Conservation (phyloP, 2,329 filamentous ascomycete species). For the Paraconiothyrium sp. region DNA sequence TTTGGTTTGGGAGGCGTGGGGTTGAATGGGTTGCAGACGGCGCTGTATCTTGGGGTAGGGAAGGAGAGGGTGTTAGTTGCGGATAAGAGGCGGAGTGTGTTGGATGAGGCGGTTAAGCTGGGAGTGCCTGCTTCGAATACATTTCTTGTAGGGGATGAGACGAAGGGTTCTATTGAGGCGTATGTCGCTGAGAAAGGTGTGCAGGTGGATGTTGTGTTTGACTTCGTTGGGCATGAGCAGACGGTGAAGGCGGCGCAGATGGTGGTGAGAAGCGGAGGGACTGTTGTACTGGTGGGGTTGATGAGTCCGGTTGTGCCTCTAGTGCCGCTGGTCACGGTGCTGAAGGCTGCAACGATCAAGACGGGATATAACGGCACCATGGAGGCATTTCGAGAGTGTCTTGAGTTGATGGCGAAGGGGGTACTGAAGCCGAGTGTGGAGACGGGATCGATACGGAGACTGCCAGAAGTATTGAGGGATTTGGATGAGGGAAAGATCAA, state of each 20-base stretch:
- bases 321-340: neutral
- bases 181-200: neutral
- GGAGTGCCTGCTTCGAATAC: neutral
- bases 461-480: constrained; percentile 1
- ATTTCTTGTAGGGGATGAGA: neutral
- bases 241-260: neutral
- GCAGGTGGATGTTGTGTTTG: neutral
- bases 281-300: constrained; percentile 1
- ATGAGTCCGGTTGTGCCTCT: neutral
- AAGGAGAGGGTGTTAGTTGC: neutral
- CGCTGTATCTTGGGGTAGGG: neutral
- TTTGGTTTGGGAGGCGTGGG: neutral
- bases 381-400: constrained; percentile 3
- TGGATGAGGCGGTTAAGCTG: neutral
- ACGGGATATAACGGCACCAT: constrained; percentile 1
- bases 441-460: neutral
- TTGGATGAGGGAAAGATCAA: neutral
- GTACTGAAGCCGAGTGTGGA: neutral
- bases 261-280: neutral
- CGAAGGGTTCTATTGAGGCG: neutral
- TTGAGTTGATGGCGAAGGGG: neutral
- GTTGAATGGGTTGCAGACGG: constrained; percentile 1
- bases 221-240: neutral
- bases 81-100: neutral
- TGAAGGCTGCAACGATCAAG: neutral